Base-by-base conservation (phyloP, 1,139 yeast species). In the Sugiyamaella grinbergsii region DNA sequence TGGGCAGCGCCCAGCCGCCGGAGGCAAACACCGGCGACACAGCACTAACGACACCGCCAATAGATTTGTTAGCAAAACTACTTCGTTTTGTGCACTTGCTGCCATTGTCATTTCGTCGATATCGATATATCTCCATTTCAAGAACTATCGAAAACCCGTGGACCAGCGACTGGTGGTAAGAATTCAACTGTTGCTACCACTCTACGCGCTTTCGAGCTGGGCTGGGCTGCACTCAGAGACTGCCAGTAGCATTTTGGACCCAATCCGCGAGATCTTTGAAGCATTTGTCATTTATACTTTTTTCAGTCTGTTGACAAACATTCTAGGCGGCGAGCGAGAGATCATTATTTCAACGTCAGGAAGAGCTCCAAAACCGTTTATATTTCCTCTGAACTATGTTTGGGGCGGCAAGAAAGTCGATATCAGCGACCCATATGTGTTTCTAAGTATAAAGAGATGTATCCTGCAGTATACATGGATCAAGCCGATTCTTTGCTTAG, bases 281-380 rank as follows among this genome's bases (percentile, higher is more conserved):
- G 96, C 98, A 0, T 88, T 94, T 69, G 97, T 91, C 40, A 87
- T 93, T 39, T 94, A 93, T 67, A 90, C 97, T 2, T 93, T 93
- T 67, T 91, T 88, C 71, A 79, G 93, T 20, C 74, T 91, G 34
- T 72, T 94, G 51, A 89, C 95, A 1, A 81, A 83, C 55, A 79
- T 89, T 74, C 76, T 93, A 10, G 98, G 98, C 0, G 99, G 98
- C 23, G 98, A 93, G 65, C 72, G 95, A 44, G 81, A 81, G 57
- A 89, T 93, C 33, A 84, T 93, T 31, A 80, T 87, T 47, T 71
- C 74, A 58, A 78, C 93, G 6, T 79, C 87, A 51, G 94, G 95
- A 1, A 72, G 95, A 48, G 76, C 79, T 28, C 95, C 96, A 0
- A 81, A 83, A 10, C 63, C 69, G 0, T 95, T 88, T 58, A 50